phyloP scores from a whole-genome alignment of 1,284 basidiomycete genomes.

The Stygiomarasmius scandens region DNA sequence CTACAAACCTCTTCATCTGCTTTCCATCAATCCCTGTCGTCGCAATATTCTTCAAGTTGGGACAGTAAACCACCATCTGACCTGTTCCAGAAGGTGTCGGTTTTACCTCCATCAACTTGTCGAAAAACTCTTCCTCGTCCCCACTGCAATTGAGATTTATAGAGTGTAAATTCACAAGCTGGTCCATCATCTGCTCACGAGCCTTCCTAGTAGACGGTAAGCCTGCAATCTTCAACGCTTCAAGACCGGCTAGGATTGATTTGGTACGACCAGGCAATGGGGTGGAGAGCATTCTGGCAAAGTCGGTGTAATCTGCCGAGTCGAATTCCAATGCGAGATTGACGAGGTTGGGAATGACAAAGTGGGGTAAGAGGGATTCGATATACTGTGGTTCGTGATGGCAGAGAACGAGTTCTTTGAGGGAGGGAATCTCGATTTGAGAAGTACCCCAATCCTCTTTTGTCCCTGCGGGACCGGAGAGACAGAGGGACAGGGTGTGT shows the following conservation, averaged over 20 bases:
- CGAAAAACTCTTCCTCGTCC: conserved; percentile 39
- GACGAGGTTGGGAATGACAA: conserved; percentile 51
- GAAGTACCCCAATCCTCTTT: conserved; percentile 31
- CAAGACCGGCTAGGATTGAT: conserved; percentile 46
- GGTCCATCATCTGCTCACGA: conserved; percentile 41
- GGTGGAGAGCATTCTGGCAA: conserved; percentile 43
- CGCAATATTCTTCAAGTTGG: conserved; percentile 46
- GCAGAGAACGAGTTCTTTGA: conserved; percentile 51
- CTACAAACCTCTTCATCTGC: conserved; percentile 46
- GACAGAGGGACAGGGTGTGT: conserved; percentile 45
- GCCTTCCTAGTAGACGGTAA: conserved; percentile 41
- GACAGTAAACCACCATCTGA: conserved; percentile 33
- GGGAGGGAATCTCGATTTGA: conserved; percentile 46
- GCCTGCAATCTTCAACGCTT: conserved; percentile 50
- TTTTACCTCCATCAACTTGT: conserved; percentile 33
- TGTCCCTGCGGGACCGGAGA: conserved; percentile 52
- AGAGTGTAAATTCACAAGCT: conserved; percentile 44
- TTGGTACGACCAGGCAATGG: conserved; percentile 36
- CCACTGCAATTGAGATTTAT: conserved; percentile 48
- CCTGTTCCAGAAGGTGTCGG: conserved; percentile 10
- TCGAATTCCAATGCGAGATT: conserved; percentile 56
- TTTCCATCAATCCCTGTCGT: conserved; percentile 44
- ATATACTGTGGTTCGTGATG: conserved; percentile 48
- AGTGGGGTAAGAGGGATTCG: conserved; percentile 46
- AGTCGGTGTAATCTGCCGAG: conserved; percentile 47